These are phyloP conservation scores for Zygosaccharomyces sapae DNA, from an alignment of 1,139 yeast genomes.

Conservation along the genomic window DNA sequence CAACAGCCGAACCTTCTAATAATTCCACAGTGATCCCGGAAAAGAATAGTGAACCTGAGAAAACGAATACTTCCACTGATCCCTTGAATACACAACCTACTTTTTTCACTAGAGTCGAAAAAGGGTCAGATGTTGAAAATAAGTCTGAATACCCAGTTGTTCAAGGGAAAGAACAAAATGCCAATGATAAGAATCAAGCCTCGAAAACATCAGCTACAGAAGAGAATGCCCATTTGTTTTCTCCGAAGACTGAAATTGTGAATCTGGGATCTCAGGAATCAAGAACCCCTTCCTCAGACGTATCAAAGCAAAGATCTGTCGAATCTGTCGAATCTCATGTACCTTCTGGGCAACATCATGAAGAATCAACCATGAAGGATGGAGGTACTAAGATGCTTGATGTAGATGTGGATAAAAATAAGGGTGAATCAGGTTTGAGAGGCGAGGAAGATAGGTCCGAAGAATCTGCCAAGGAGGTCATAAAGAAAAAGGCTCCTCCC, in stretches of 20 bases:
- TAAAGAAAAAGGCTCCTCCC: conserved; percentile 52
- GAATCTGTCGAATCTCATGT: background rate
- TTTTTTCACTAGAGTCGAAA: background rate
- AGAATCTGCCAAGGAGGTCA: conserved; percentile 20
- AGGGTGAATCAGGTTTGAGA: no score
- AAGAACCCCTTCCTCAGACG: background rate
- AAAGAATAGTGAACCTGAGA: no score
- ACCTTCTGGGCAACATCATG: background rate
- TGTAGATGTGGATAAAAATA: no score
- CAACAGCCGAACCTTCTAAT: no score
- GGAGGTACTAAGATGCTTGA: background rate
- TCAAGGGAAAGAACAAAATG: background rate
- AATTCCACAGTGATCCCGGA: no score
- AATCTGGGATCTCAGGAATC: background rate
- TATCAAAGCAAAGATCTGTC: background rate
- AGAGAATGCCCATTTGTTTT: background rate
- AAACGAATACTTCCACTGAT: no score
- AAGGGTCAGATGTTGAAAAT: background rate
- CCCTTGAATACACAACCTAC: background rate
- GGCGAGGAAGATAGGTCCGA: conserved; percentile 10
- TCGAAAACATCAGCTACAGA: no score
- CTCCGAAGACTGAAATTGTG: background rate
- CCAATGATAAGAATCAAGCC: background rate
- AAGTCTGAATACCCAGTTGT: background rate
- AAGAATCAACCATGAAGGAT: background rate